Base-by-base conservation (phyloP, 2,329 filamentous ascomycete genomes). In the Lasiodiplodia theobromae region DNA sequence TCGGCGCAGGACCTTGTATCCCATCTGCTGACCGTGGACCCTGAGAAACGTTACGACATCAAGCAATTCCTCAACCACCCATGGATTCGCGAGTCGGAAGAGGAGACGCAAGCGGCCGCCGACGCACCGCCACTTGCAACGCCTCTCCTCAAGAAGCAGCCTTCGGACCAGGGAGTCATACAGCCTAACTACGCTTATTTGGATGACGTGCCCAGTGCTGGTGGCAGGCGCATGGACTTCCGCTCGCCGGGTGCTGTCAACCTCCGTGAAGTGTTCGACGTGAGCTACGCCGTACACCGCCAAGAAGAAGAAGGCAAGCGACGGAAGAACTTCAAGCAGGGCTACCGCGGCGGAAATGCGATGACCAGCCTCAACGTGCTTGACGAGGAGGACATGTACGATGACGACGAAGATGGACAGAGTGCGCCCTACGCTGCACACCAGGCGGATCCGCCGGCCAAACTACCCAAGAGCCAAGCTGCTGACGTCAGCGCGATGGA, bases 251-350 rank as follows among this genome's bases (percentile, higher is more conserved):
- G 94, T 63, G 94, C 93, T 2, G 91, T 99, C 80, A 98, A 98
- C 77, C 84, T 99, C 14, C 93, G 96, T 69, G 96, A 99, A 80
- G 94, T 98, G 2, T 99, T 99, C 73, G 96, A 99, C 76, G 95
- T 99, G 60, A 91, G 93, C n/a, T 99, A 99, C 76, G 95, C 96
- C 10, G 96, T 99, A 10, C 96, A 98, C 78, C 87, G 96, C 57
- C 94, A 98, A 80, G 96, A 98, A 80, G 96, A 99, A 78, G 96
- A 98, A 80, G 91, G 89, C 74, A 98, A 97, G 83, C 90, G 94
- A 66, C 89, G 93, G 71, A 97, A 96, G 80, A 92, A 96, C 76
- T 87, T 94, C 73, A 84, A 88, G 82, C 85, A 94, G 85, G 87
- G 91, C 74, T 84, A 91, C 83, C 78, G 90, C 75, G 82, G 89